Percentiles rank a stretch among this genome's conserved stretches.
Evolutionary conservation across 352 stramenopile genomes (phyloP).

Genomic region (Phytopythium kandeliae): DNA sequence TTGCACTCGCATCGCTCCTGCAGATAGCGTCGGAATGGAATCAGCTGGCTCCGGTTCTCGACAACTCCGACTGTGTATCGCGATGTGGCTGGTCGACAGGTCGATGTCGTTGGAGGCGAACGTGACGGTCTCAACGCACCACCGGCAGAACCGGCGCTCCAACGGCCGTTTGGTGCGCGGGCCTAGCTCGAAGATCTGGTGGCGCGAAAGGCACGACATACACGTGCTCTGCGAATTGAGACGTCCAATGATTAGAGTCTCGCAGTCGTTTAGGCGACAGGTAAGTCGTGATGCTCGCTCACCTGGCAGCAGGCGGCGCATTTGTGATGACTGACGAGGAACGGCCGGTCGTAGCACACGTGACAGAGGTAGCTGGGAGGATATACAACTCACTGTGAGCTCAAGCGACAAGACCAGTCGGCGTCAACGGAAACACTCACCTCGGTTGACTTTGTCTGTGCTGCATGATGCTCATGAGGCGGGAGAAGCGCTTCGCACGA

Average conservation of each 20-base stretch:
- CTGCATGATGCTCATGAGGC: constrained; percentile 16
- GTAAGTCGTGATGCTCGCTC: not conserved
- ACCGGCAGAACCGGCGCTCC: constrained; percentile 19
- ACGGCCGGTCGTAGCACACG: constrained; percentile 20
- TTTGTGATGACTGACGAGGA: constrained; percentile 15
- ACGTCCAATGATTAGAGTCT: not conserved
- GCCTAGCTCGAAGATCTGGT: constrained; percentile 23
- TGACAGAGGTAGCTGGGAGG: constrained; percentile 20
- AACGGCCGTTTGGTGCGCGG: constrained; percentile 15
- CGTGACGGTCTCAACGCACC: constrained; percentile 22
- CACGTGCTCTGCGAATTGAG: constrained; percentile 20
- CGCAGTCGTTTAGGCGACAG: not conserved
- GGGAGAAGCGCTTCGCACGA: constrained; percentile 23
- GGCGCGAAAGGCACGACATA: constrained; percentile 25
- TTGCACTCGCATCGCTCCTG: too few species aligned
- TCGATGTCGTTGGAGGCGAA: not conserved
- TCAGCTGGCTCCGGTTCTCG: not conserved
- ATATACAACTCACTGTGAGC: not conserved
- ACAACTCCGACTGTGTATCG: not conserved
- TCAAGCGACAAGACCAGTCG: constrained; percentile 1
- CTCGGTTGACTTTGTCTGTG: constrained; percentile 20
- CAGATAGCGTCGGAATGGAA: not conserved
- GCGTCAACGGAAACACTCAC: constrained; percentile 7
- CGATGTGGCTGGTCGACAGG: not conserved
- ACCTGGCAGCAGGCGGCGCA: constrained; percentile 35